Percentiles rank a stretch among this genome's conserved stretches.
phyloP scores from a whole-genome alignment of 1,284 basidiomycete species.

The Gomphus sp. region DNA sequence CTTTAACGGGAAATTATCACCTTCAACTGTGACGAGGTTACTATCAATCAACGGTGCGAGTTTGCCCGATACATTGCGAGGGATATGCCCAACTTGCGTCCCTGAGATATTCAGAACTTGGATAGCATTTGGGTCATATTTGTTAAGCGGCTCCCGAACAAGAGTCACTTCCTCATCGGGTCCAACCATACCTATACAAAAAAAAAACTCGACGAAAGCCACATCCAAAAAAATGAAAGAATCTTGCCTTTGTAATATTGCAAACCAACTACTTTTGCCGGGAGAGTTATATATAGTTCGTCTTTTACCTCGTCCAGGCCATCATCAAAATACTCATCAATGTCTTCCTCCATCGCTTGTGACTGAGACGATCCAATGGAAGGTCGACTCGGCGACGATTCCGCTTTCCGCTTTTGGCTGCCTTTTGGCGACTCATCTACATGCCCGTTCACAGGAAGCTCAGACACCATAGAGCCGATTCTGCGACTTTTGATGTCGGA shows the following conservation, averaged over 20 bases:
- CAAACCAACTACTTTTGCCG: slow-evolving; percentile 66
- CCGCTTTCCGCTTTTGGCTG: slow-evolving; percentile 2
- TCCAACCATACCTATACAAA: slow-evolving; percentile 59
- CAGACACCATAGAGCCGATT: not conserved
- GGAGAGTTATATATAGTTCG: slow-evolving; percentile 55
- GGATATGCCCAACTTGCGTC: slow-evolving; percentile 73
- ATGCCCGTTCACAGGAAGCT: not conserved
- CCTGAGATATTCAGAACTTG: slow-evolving; percentile 70
- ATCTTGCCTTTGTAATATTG: slow-evolving; percentile 66
- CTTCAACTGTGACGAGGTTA: slow-evolving; percentile 58
- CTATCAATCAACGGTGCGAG: slow-evolving; percentile 67
- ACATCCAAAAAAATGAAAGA: not conserved
- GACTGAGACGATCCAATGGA: slow-evolving; percentile 10
- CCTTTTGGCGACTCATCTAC: not conserved
- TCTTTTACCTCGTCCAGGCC: slow-evolving; percentile 41
- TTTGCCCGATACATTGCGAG: slow-evolving; percentile 47
- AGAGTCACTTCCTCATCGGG: slow-evolving; percentile 71
- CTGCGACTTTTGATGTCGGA: slow-evolving; percentile 23
- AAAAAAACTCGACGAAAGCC: not conserved
- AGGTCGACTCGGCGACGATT: slow-evolving; percentile 10
- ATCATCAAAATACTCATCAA: slow-evolving; percentile 30
- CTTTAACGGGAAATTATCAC: slow-evolving; percentile 20
- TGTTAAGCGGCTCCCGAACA: slow-evolving; percentile 58
- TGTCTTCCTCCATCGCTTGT: slow-evolving; percentile 26
- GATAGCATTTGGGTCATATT: slow-evolving; percentile 66